phyloP scores from a whole-genome alignment of 257 asterid species.

The Nicotiana paniculata region DNA sequence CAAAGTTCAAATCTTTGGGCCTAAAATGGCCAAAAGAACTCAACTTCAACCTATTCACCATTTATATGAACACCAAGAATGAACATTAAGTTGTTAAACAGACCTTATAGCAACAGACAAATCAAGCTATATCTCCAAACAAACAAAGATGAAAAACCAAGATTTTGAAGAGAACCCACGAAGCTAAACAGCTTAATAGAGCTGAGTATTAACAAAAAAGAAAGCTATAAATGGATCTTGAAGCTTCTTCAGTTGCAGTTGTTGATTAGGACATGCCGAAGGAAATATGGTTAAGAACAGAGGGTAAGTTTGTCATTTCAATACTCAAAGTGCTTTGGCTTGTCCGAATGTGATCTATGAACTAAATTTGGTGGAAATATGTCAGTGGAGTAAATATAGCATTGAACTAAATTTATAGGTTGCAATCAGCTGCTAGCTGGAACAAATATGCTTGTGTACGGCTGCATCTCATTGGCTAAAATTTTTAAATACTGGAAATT shows the following conservation, averaged over 20 bases:
- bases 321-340: neutral
- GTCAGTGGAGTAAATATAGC: neutral
- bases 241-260: slow-evolving; percentile 19
- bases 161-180: neutral
- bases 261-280: slow-evolving; percentile 3
- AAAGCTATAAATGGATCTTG: slow-evolving; percentile 21
- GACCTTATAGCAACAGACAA: slow-evolving; percentile 3
- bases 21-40: slow-evolving; percentile 28
- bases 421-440: neutral
- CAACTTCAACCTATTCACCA: slow-evolving; percentile 30
- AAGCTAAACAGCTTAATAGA: slow-evolving; percentile 1
- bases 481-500: neutral
- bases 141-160: neutral
- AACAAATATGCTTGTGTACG: neutral
- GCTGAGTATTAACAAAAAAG: slow-evolving; percentile 1
- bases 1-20: slow-evolving; percentile 36
- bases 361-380: slow-evolving; percentile 11
- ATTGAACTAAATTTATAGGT: neutral
- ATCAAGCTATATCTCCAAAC: neutral
- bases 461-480: neutral
- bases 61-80: slow-evolving; percentile 19
- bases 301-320: slow-evolving; percentile 29
- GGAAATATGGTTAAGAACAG: slow-evolving; percentile 12
- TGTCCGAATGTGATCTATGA: slow-evolving; percentile 40
- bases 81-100: slow-evolving; percentile 6